Conservation (phyloP, 257 asterid species). For the Voacanga thouarsii region DNA sequence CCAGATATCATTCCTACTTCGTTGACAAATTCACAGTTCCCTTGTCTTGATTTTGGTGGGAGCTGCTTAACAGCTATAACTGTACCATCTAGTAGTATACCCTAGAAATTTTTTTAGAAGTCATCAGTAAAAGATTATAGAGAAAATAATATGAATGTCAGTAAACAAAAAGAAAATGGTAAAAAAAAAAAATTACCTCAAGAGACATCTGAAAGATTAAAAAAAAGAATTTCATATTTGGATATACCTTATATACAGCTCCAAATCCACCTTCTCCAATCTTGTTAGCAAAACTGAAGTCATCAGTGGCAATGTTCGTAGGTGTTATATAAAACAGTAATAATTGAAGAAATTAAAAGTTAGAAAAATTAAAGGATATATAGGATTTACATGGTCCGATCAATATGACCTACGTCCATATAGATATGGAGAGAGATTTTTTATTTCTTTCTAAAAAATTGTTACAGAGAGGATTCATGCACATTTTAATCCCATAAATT, state of each 20-base stretch:
- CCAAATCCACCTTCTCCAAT: constrained; percentile 82
- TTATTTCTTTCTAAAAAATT: too few species aligned
- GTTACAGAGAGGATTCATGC: too few species aligned
- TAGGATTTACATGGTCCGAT: too few species aligned
- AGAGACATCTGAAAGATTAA: constrained; percentile 2
- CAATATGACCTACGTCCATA: too few species aligned
- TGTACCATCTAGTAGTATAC: constrained; percentile 50
- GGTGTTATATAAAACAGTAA: too few species aligned
- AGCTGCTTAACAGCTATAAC: constrained; percentile 64
- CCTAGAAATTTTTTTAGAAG: constrained; percentile 25
- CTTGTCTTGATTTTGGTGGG: constrained; percentile 60
- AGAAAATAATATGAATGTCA: too few species aligned
- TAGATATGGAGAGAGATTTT: too few species aligned
- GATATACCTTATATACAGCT: constrained; percentile 51
- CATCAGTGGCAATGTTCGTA: constrained; percentile 58
- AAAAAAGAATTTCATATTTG: neutral
- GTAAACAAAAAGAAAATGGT: neutral
- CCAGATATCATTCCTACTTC: constrained; percentile 66
- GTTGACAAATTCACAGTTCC: constrained; percentile 61
- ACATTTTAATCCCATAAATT: too few species aligned
- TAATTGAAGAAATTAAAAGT: too few species aligned
- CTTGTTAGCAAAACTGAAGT: constrained; percentile 47
- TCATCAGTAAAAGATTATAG: too few species aligned
- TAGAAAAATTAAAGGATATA: too few species aligned
- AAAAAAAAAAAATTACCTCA: neutral